Conservation (phyloP, 805 yeast species). For the Candida yuanshanica region DNA sequence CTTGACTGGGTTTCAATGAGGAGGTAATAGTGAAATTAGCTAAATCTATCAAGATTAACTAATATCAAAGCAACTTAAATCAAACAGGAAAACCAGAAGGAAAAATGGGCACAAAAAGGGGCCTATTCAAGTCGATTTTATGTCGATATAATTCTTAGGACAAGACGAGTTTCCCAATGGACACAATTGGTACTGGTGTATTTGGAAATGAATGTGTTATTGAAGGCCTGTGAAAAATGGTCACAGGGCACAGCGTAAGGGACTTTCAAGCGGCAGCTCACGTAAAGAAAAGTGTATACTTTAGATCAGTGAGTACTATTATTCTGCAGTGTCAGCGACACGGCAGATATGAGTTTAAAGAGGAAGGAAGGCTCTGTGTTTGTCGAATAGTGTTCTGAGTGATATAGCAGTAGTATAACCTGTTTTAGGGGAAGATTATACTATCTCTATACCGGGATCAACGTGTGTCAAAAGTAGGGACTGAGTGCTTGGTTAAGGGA, state of each 20-base stretch:
- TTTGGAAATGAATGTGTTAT: neutral
- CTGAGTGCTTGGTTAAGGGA: too few relatives aligned
- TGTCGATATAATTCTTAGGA: too few relatives aligned
- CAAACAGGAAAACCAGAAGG: too few relatives aligned
- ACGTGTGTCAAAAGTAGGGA: neutral
- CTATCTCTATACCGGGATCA: neutral
- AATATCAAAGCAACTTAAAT: neutral
- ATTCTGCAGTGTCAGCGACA: too few relatives aligned
- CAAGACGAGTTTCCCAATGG: neutral
- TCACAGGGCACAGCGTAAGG: conserved; percentile 8
- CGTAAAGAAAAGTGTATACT: conserved; percentile 24
- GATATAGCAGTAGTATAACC: neutral
- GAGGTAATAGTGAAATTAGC: neutral
- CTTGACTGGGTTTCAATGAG: conserved; percentile 5
- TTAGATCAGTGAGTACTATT: neutral
- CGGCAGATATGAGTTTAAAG: too few relatives aligned
- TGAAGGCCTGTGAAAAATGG: conserved; percentile 7
- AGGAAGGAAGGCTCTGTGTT: neutral
- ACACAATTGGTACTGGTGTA: neutral
- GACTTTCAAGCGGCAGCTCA: conserved; percentile 47
- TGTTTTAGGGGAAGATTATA: neutral
- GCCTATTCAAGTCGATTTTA: too few relatives aligned
- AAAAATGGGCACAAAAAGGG: too few relatives aligned
- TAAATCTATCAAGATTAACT: neutral
- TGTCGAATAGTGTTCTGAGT: neutral